Percentiles rank a stretch among this genome's conserved stretches.
Conservation (phyloP, 2,329 filamentous ascomycete genomes). For the Aureobasidium vineae region DNA sequence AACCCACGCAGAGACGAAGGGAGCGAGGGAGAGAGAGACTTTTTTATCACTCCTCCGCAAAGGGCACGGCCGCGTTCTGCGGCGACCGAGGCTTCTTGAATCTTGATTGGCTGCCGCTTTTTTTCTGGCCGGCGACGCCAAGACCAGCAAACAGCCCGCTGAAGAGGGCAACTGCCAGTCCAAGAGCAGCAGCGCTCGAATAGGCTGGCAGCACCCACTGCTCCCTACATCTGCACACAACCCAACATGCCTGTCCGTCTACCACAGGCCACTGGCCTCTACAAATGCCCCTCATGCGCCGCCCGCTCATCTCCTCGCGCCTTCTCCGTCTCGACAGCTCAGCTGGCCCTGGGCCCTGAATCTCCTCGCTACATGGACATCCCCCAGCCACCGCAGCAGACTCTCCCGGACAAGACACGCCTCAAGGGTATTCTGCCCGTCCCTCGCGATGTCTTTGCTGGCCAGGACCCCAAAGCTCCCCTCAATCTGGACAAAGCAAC, state of each 20-base stretch:
- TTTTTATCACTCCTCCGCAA: slow-evolving; percentile 18
- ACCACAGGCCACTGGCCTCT: slow-evolving; percentile 28
- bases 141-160: slow-evolving; percentile 6
- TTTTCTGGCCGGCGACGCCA: slow-evolving; percentile 15
- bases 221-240: not conserved
- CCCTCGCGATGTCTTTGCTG: slow-evolving; percentile 73
- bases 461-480: slow-evolving; percentile 29
- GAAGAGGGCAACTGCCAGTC: slow-evolving; percentile 1
- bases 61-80: not conserved
- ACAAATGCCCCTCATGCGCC: slow-evolving; percentile 40
- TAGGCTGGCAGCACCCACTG: not conserved
- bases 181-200: not conserved
- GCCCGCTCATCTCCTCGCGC: slow-evolving; percentile 31
- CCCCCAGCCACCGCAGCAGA: slow-evolving; percentile 71
- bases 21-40: slow-evolving; percentile 6
- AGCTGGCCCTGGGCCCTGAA: slow-evolving; percentile 66
- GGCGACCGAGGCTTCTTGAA: not conserved
- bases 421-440: slow-evolving; percentile 79
- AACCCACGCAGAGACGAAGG: slow-evolving; percentile 24
- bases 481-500: slow-evolving; percentile 13
- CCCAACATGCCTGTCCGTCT: slow-evolving; percentile 22
- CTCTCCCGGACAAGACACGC: slow-evolving; percentile 48
- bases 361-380: slow-evolving; percentile 85
- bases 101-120: slow-evolving; percentile 14
- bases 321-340: slow-evolving; percentile 50